These are phyloP conservation scores for Thalassiosira gravida DNA, from an alignment of 352 stramenopile species.

Conservation along the genomic window DNA sequence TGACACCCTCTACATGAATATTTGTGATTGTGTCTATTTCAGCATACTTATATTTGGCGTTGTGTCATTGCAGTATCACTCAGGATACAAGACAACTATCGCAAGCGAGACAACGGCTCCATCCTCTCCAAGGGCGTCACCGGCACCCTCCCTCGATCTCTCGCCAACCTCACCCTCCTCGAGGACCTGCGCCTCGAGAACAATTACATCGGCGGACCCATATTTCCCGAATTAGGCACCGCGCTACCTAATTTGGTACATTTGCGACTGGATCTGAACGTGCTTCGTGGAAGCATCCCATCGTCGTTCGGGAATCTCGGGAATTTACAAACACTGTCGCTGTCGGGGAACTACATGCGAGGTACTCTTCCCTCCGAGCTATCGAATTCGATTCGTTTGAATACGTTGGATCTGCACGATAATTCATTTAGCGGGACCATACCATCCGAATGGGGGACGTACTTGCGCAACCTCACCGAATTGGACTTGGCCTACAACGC, in stretches of 20 bases:
- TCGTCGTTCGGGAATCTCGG: conserved; percentile 25
- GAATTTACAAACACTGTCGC: conserved; percentile 28
- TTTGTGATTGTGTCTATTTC: too few relatives aligned
- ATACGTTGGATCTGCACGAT: conserved; percentile 52
- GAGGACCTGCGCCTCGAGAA: conserved; percentile 32
- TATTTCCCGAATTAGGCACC: conserved; percentile 5
- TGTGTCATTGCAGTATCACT: conserved; percentile 3
- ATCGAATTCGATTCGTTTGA: conserved; percentile 31
- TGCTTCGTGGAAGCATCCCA: conserved; percentile 19
- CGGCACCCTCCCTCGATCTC: conserved; percentile 8
- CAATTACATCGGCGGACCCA: conserved; percentile 15
- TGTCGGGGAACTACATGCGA: conserved; percentile 35
- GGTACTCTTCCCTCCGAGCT: conserved; percentile 14
- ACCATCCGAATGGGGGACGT: conserved; percentile 41
- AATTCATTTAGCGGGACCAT: conserved; percentile 59
- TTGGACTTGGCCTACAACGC: conserved; percentile 55
- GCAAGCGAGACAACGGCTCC: conserved; percentile 4
- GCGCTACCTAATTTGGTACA: conserved; percentile 5
- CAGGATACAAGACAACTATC: conserved; percentile 29
- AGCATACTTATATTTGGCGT: neutral
- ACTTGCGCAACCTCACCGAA: conserved; percentile 42
- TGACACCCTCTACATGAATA: too few relatives aligned
- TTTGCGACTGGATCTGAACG: conserved; percentile 19
- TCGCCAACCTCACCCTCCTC: conserved; percentile 10
- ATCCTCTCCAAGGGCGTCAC: conserved; percentile 19